Evolutionary conservation across 1,284 basidiomycete genomes (phyloP), one percentile per base, ranked within the genome.

Genomic region (Ceratobasidium sp.): DNA sequence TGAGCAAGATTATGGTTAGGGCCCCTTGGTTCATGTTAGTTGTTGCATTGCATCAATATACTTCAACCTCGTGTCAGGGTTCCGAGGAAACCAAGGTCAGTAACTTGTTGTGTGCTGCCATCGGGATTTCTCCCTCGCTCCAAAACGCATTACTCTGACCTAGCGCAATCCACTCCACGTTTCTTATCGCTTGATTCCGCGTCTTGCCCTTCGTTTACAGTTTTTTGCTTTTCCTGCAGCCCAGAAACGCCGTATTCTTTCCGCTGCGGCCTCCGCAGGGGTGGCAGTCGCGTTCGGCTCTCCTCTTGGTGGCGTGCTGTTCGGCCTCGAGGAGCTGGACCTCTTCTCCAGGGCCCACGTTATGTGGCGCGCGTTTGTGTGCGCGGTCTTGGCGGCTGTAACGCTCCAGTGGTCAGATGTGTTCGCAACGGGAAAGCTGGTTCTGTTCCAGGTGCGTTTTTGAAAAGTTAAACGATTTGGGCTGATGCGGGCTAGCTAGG

Each of bases 271-370:
- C 0, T 88, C 90, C 0, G 90, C 90, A 0, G 90, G 90, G 31
- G 89, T 92, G 37, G 90, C 90, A 6, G 90, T 92, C 5, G 90
- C 90, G 4, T 92, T 92, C 79, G 90, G 90, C 46, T 90, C 89
- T 78, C 90, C 90, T 13, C 81, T 92, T 0, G 90, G 90, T n/a
- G 90, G 90, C 6, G 90, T 92, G 0, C 81, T 92, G 6, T 92
- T 92, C 78, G 89, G 89, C 13, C 83, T 92, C 16, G 90, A 91
- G 85, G 90, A 92, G 79, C 83, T 92, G 14, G 89, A 91, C 77
- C 86, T 89, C 0, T 90, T 91, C 79, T 86, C 88, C 9, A 88
- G 88, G 77, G 89, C 90, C 78, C 89, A 91, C 71, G 89, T 92
- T 37, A 88, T 92, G 84, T 92, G 90, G 90, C 86, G 88, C 73